Percentiles rank a stretch among this genome's conserved stretches.
Evolutionary conservation across 2,329 filamentous ascomycete genomes (phyloP).

Genomic region (Fusarium clavum): DNA sequence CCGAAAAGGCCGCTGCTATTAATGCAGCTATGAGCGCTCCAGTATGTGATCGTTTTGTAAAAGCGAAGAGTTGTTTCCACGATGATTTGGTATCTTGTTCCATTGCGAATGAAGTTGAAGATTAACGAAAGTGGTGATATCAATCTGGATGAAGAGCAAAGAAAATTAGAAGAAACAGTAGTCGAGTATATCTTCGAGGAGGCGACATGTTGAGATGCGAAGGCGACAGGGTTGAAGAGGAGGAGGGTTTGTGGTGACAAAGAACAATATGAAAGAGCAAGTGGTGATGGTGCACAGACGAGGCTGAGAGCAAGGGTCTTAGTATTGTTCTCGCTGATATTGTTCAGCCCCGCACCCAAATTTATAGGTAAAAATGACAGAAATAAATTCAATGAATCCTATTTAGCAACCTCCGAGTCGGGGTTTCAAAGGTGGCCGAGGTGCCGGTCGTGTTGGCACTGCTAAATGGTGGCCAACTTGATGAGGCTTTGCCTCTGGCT

Average conservation of each 20-base stretch:
- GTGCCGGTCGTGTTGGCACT: conserved; percentile 11
- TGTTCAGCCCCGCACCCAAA: conserved; percentile 21
- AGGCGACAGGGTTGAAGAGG: neutral
- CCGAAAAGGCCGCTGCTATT: conserved; percentile 67
- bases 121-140: neutral
- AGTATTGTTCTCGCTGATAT: conserved; percentile 39
- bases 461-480: neutral
- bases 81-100: conserved; percentile 41
- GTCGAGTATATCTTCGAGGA: neutral
- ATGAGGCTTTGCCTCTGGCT: no score
- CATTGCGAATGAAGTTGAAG: conserved; percentile 24
- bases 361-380: neutral
- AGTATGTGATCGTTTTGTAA: conserved; percentile 73
- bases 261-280: conserved; percentile 37
- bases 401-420: neutral
- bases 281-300: conserved; percentile 34
- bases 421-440: neutral
- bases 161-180: no score
- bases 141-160: neutral
- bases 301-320: conserved; percentile 11
- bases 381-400: neutral
- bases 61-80: conserved; percentile 72
- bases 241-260: conserved; percentile 29
- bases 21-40: conserved; percentile 66
- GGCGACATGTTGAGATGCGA: neutral